Evolutionary conservation across 257 asterid species (phyloP), one percentile per base, ranked within the genome.

Genomic region (Solanum ahanhuiri): DNA sequence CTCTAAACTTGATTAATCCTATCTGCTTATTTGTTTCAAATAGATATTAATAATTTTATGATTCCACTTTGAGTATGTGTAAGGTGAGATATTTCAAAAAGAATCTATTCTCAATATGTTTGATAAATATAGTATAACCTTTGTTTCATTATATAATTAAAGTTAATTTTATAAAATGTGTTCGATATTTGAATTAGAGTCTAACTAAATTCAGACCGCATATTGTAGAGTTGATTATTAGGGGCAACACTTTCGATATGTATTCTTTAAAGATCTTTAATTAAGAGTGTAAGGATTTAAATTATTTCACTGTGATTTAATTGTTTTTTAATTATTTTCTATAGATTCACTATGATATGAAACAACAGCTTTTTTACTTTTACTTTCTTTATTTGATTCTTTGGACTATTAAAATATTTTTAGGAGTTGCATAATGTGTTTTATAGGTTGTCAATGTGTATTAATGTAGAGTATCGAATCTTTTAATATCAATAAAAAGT

Each of bases 241-340:
- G 2, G 58, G 20, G 9, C 6, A 51, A 51, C 5, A 4, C 60
- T 15, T 51, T 51, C 0, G 1, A 54, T 54, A 54, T 54, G 1
- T 51, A 2, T 18, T 1, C 1, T 54, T 57, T 57, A 0, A 7
- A 57, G 2, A 57, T 0, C 1, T 7, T 57, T 57, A 18, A 7
- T 57, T 20, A 20, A 20, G 25, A 20, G 25, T 0, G 1, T 20
- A 57, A 57, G 4, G 1, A 60, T n/a, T 9, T 23, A 5, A 54
- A 17, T 17, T 1, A 6, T 54, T 15, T 54, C 9, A 54, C 3
- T 0, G 3, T 0, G 4, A 17, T 17, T 54, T 1, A 15, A 0
- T 51, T 51, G 9, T 0, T 51, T 51, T 51, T 51, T 51, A 14
- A 48, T 48, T 51, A 17, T 17, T 15, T 54, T 54, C 9, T 54